Evolutionary conservation across 2,329 filamentous ascomycete genomes (phyloP).

Genomic region (Penicillium sp.): DNA sequence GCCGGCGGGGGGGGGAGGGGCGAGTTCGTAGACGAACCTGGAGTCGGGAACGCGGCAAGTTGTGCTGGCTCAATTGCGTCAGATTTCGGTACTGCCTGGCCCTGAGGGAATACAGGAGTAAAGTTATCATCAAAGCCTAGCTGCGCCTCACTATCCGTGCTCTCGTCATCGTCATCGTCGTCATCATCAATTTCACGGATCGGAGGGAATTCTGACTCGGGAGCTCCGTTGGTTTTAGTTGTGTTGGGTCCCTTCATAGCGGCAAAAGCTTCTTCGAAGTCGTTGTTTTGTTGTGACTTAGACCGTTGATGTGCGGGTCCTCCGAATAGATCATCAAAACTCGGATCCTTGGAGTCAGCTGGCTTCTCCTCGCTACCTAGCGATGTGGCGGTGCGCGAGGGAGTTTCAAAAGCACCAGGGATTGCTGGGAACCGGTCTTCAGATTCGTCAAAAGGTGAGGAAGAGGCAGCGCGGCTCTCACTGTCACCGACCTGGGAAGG

Average conservation of each 20-base stretch:
- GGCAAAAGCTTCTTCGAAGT: constrained; percentile 54
- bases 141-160: constrained; percentile 68
- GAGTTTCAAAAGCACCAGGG: constrained; percentile 24
- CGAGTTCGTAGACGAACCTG: constrained; percentile 45
- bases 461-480: constrained; percentile 40
- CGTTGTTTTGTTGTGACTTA: constrained; percentile 51
- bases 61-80: constrained; percentile 44
- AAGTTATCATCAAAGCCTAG: constrained; percentile 92
- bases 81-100: constrained; percentile 33
- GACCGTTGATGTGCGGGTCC: constrained; percentile 50
- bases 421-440: constrained; percentile 29
- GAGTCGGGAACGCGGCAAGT: constrained; percentile 44
- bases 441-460: constrained; percentile 42
- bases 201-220: constrained; percentile 79
- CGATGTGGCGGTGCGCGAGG: constrained; percentile 54
- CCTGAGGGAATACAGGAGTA: constrained; percentile 62
- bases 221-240: constrained; percentile 40
- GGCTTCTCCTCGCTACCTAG: constrained; percentile 30
- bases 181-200: constrained; percentile 84
- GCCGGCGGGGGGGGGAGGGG: constrained; percentile 57
- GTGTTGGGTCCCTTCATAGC: constrained; percentile 52
- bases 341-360: constrained; percentile 40
- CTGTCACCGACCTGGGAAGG: constrained; percentile 45
- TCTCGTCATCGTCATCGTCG: constrained; percentile 73
- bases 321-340: constrained; percentile 53